Evolutionary conservation across 768 basidiomycete species (phyloP).

Genomic region (Boletus sp.): DNA sequence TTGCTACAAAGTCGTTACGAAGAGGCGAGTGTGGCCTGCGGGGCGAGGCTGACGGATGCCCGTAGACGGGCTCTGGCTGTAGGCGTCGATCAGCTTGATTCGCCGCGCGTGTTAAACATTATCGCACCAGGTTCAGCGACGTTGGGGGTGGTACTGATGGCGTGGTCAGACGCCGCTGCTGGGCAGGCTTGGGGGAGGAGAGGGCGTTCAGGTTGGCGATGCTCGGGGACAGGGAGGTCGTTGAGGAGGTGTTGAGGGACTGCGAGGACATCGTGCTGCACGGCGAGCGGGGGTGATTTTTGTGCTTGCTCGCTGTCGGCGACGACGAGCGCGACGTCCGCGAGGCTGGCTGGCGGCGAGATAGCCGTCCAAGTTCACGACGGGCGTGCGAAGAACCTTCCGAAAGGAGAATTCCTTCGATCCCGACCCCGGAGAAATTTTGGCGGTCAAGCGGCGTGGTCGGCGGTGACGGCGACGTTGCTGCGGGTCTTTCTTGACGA

Average conservation of each 20-base stretch:
- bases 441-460: conserved; percentile 7
- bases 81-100: conserved; percentile 12
- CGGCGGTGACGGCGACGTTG: conserved; percentile 12
- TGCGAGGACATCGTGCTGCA: conserved; percentile 24
- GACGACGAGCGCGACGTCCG: conserved; percentile 24
- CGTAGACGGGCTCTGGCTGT: conserved; percentile 47
- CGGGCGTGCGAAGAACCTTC: conserved; percentile 23
- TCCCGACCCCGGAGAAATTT: conserved; percentile 22
- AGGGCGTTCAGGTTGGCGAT: conserved; percentile 35
- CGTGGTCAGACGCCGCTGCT: conserved; percentile 39
- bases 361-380: conserved; percentile 14
- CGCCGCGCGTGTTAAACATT: not conserved
- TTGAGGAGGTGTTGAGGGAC: conserved; percentile 33
- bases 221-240: conserved; percentile 34
- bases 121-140: conserved; percentile 40
- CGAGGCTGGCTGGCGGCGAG: conserved; percentile 10
- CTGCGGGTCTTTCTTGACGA: not conserved
- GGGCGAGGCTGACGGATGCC: conserved; percentile 32
- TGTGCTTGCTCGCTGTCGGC: conserved; percentile 28
- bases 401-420: conserved; percentile 5
- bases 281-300: conserved; percentile 19
- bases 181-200: conserved; percentile 27
- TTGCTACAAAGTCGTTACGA: conserved; percentile 56
- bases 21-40: conserved; percentile 69
- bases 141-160: conserved; percentile 39